Base-by-base conservation (phyloP, 2,329 filamentous ascomycete genomes). In the Drechmeria coniospora region DNA sequence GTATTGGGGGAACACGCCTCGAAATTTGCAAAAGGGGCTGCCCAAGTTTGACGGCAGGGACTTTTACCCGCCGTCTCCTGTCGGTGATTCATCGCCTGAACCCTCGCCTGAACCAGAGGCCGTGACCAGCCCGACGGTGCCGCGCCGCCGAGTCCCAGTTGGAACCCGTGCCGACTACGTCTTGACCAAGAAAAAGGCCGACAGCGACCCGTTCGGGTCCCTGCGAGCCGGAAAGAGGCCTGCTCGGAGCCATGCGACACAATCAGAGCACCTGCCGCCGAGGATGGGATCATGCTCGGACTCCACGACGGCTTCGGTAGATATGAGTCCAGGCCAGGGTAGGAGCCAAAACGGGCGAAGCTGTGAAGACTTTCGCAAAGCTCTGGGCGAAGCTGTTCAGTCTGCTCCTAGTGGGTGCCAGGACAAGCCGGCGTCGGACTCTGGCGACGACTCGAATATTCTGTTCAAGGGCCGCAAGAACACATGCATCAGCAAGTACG, bases 1-100 rank as follows among this genome's bases (percentile, higher is more conserved):
- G 36, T 75, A 72, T 43, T 76, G 69, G 67, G 68, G 65, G 8
- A 63, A 65, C 23, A 61, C 64, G 11, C 60, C 68, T 23, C 56
- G 50, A 17, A 57, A 61, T 36, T 54, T 57, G 9, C 55, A 63
- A 26, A 57, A 53, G 19, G 65, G 68, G 2, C 50, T 74, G 22
- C 70, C 71, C 19, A 74, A 70, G 44, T 77, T 71, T 38, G 70
- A 76, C 37, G 70, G 72, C 15, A 73, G 70, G 43, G 61, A 74
- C 42, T 75, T 75, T 38, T 75, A 74, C 35, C 66, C 63, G 17
- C 51, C 66, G 3, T 73, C 69, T 1, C 65, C 67, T 1, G 44
- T 24, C 15, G 37, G 36, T n/a, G n/a, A n/a, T n/a, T n/a, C n/a
- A n/a, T n/a, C n/a, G n/a, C n/a, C n/a, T 14, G 25, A 7, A 16